A percentile compares a stretch with the other conserved stretches of the same genome.
These are phyloP conservation scores for Auricularia cornea DNA, from an alignment of 768 basidiomycete genomes.

Conservation along the genomic window DNA sequence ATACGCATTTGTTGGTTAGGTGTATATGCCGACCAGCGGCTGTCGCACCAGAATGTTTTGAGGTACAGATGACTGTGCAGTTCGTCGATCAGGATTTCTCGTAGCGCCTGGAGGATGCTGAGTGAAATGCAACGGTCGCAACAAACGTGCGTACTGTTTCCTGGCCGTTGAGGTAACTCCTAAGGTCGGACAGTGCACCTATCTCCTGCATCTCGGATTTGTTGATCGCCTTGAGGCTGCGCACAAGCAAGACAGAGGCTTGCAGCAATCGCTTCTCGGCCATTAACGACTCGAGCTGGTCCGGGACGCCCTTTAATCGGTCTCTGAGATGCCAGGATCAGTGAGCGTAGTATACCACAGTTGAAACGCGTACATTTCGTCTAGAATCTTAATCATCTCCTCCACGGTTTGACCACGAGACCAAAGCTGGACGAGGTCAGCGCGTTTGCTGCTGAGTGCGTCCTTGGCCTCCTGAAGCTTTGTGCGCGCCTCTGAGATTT, in stretches of 20 bases:
- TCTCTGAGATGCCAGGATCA: constrained; percentile 47
- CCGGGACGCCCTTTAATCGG: constrained; percentile 82
- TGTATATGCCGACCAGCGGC: constrained; percentile 79
- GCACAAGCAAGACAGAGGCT: constrained; percentile 77
- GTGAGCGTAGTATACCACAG: background rate
- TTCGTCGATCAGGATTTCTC: constrained; percentile 92
- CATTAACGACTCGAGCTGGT: constrained; percentile 86
- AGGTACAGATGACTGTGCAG: constrained; percentile 96
- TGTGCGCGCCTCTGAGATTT: constrained; percentile 62
- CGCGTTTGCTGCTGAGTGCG: constrained; percentile 66
- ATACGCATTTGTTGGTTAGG: constrained; percentile 71
- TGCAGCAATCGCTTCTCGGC: constrained; percentile 90
- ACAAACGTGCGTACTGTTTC: constrained; percentile 58
- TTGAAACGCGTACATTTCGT: constrained; percentile 69
- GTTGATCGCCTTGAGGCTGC: constrained; percentile 84
- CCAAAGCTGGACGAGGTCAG: constrained; percentile 87
- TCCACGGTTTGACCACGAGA: constrained; percentile 82
- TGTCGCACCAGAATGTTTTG: constrained; percentile 93
- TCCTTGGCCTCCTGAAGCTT: constrained; percentile 74
- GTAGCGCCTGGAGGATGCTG: constrained; percentile 51
- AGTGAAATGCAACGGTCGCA: background rate
- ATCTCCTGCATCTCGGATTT: constrained; percentile 91
- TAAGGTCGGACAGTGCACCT: constrained; percentile 85
- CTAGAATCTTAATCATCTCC: constrained; percentile 91
- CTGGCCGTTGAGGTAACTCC: constrained; percentile 76